Evolutionary conservation across 2,329 filamentous ascomycete species (phyloP), one percentile per base, ranked within the genome.

Genomic region (Fusarium sp.): DNA sequence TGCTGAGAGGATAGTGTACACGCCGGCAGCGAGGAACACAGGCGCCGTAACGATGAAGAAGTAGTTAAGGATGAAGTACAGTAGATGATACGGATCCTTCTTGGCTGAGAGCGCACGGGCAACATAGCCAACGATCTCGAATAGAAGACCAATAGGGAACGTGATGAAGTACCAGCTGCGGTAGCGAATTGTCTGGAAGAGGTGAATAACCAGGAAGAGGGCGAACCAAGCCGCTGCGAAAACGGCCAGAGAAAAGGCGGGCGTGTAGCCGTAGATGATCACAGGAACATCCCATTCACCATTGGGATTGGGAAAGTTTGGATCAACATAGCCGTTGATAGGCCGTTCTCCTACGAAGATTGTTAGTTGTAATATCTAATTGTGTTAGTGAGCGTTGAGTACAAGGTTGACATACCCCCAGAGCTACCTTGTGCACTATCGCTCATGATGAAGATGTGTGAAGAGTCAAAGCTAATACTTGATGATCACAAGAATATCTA

Each of bases 11-110:
- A 85, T 77, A n/a, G 83, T 83, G 77, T 87, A 88, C 48, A 87
- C 83, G 0, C 81, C 81, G 0, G 86, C 86, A 17, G 83, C 81
- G 74, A 87, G 82, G 69, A 88, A 85, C 36, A 88, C 86, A 2
- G 86, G 86, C 0, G 85, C 85, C 0, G 84, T 83, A 62, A 88
- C 85, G 73, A 88, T 86, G 78, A 86, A 86, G 78, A 88, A 88
- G 77, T 87, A 88, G 70, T 86, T 84, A 44, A 86, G 75, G 38
- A 88, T 83, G 66, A 88, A 88, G 77, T 82, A 87, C 36, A 82
- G 75, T 17, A 87, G 78, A 61, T 82, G 78, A 73, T 87, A 87
- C 0, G 85, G 85, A 62, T 86, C 79, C 43, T 80, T 76, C 65
- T 81, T 79, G 24, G 82, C 78, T 2, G 81, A 83, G n/a, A 85